phyloP scores from a whole-genome alignment of 2,329 filamentous ascomycete genomes.

The Fusarium globosum region DNA sequence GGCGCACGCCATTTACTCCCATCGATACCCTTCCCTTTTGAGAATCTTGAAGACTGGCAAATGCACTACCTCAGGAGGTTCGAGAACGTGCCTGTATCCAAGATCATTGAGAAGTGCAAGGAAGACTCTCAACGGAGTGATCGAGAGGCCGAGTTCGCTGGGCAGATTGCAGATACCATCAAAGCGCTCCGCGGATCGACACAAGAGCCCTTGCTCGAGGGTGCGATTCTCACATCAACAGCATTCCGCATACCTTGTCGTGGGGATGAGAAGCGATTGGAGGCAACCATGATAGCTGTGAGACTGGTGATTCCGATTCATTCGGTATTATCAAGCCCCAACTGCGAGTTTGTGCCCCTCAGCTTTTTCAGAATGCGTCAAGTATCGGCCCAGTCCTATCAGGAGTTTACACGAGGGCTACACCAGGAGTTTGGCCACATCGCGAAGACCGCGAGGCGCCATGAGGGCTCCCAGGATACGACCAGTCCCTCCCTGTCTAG shows the following conservation, averaged over 20 bases:
- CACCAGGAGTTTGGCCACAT: conserved; percentile 70
- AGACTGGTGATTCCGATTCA: conserved; percentile 72
- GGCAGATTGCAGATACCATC: conserved; percentile 57
- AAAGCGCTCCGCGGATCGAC: conserved; percentile 55
- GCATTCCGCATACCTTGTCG: conserved; percentile 57
- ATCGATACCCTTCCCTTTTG: conserved; percentile 64
- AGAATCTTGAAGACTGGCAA: conserved; percentile 66
- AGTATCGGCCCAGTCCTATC: conserved; percentile 68
- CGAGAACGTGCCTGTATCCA: conserved; percentile 55
- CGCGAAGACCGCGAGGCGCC: conserved; percentile 45
- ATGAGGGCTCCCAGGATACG: conserved; percentile 6
- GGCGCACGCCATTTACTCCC: conserved; percentile 70
- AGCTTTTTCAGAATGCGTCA: conserved; percentile 75
- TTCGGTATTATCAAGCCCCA: conserved; percentile 60
- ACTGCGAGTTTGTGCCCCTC: conserved; percentile 69
- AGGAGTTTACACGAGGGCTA: conserved; percentile 69
- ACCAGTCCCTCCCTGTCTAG: conserved; percentile 12
- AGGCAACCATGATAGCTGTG: conserved; percentile 62
- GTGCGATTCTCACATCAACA: conserved; percentile 57
- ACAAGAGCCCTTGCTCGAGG: conserved; percentile 58
- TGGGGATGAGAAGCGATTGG: conserved; percentile 28
- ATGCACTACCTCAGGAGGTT: conserved; percentile 64
- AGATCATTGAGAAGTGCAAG: conserved; percentile 48
- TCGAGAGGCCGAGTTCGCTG: conserved; percentile 58
- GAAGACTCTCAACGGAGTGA: conserved; percentile 48